Conservation (phyloP, 192 early-diverging fungal genomes). For the Coemansia sp. region DNA sequence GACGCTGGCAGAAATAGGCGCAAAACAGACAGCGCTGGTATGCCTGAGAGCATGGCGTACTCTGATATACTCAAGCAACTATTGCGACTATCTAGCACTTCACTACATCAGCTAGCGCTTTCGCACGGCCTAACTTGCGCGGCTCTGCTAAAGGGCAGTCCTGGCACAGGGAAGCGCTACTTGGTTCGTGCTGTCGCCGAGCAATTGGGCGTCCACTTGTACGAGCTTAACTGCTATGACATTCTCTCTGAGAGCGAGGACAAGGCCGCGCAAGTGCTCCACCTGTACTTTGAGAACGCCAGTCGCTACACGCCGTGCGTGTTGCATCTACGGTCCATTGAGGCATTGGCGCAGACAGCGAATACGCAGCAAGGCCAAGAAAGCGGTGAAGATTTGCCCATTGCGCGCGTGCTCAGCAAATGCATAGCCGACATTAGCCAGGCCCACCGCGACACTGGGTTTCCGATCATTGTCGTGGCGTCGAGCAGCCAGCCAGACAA, state of each 20-base stretch:
- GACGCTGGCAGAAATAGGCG: background rate
- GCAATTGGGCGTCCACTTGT: slow-evolving; percentile 75
- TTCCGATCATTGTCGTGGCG: slow-evolving; percentile 77
- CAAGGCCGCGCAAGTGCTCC: slow-evolving; percentile 75
- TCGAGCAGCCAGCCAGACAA: slow-evolving; percentile 81
- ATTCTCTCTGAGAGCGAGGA: slow-evolving; percentile 79
- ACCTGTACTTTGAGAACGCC: slow-evolving; percentile 79
- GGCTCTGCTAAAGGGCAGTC: slow-evolving; percentile 76
- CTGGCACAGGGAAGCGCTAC: slow-evolving; percentile 83
- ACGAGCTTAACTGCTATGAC: slow-evolving; percentile 82
- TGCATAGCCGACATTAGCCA: slow-evolving; percentile 35
- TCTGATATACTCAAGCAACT: slow-evolving; percentile 33
- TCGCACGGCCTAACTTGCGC: slow-evolving; percentile 72
- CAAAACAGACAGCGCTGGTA: background rate
- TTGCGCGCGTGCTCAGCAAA: slow-evolving; percentile 41
- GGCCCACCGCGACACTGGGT: slow-evolving; percentile 55
- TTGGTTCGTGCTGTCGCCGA: slow-evolving; percentile 68
- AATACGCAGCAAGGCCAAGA: slow-evolving; percentile 42
- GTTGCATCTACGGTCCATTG: slow-evolving; percentile 79
- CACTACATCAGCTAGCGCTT: slow-evolving; percentile 73
- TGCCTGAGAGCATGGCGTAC: slow-evolving; percentile 19
- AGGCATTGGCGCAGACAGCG: slow-evolving; percentile 68
- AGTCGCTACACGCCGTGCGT: slow-evolving; percentile 78
- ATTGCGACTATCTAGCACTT: slow-evolving; percentile 65
- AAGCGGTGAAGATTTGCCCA: slow-evolving; percentile 36